Percentiles rank a stretch among this genome's conserved stretches.
These are phyloP conservation scores for Hemisphaericaspora xylofermentans DNA, from an alignment of 1,139 yeast genomes.

Conservation along the genomic window DNA sequence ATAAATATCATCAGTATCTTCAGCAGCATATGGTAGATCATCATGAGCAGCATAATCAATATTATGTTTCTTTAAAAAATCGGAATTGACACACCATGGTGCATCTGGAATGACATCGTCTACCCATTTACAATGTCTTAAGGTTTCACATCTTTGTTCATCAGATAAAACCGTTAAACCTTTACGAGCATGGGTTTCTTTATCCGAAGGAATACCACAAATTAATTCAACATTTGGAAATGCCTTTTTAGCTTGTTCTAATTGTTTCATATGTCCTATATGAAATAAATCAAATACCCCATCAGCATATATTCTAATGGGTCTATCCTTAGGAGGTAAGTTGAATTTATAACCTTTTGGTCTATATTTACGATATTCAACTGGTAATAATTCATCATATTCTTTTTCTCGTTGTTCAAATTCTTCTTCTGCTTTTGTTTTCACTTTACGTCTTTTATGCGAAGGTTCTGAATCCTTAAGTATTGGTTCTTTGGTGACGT, in stretches of 20 bases:
- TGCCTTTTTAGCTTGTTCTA: conserved; percentile 95
- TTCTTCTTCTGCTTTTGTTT: conserved; percentile 33
- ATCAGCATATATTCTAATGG: conserved; percentile 91
- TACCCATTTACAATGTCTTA: conserved; percentile 93
- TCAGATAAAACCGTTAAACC: conserved; percentile 91
- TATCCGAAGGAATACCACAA: conserved; percentile 89
- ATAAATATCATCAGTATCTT: conserved; percentile 86
- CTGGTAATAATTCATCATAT: conserved; percentile 61
- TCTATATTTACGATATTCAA: conserved; percentile 63
- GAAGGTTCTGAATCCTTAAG: conserved; percentile 2
- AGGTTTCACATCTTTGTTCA: conserved; percentile 82
- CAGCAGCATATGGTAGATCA: conserved; percentile 90
- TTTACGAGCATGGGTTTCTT: conserved; percentile 86
- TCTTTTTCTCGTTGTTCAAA: conserved; percentile 52
- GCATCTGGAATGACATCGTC: conserved; percentile 93
- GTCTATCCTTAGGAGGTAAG: conserved; percentile 81
- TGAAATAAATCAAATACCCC: conserved; percentile 97
- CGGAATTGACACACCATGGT: conserved; percentile 92
- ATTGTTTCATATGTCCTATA: conserved; percentile 94
- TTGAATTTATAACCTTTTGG: conserved; percentile 73
- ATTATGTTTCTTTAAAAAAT: conserved; percentile 71
- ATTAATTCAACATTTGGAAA: conserved; percentile 80
- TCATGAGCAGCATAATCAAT: conserved; percentile 98
- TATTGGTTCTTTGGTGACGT: conserved; percentile 6
- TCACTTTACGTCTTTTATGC: conserved; percentile 25